These are phyloP conservation scores for Tolypocladium tundrense DNA, from an alignment of 2,329 filamentous ascomycete species.

Conservation along the genomic window DNA sequence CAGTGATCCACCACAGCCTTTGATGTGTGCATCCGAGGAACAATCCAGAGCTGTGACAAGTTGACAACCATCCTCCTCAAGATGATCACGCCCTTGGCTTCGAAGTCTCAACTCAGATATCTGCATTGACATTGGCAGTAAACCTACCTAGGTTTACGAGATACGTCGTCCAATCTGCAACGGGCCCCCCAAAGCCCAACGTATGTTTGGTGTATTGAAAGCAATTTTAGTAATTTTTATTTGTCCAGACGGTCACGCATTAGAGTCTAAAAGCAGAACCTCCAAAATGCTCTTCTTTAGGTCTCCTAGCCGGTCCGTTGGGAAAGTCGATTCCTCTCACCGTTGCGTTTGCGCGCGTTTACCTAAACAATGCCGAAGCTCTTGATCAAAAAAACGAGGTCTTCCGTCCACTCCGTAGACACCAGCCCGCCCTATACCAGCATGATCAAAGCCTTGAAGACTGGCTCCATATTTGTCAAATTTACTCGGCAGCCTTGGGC, in stretches of 20 bases:
- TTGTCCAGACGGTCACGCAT: slow-evolving; percentile 47
- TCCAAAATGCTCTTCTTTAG: slow-evolving; percentile 37
- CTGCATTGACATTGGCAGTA: neutral
- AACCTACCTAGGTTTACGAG: neutral
- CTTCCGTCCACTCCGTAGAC: slow-evolving; percentile 55
- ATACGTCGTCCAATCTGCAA: neutral
- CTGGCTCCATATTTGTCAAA: slow-evolving; percentile 15
- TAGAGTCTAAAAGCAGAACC: slow-evolving; percentile 46
- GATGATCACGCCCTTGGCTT: neutral
- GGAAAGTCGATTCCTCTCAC: slow-evolving; percentile 23
- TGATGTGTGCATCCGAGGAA: neutral
- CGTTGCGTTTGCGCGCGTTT: slow-evolving; percentile 30
- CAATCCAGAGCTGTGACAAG: neutral
- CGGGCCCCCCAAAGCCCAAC: neutral
- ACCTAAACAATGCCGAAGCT: slow-evolving; percentile 38
- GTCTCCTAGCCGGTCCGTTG: slow-evolving; percentile 27
- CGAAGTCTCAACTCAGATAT: neutral
- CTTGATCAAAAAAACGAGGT: slow-evolving; percentile 42
- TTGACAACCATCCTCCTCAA: neutral
- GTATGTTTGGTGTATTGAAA: slow-evolving; percentile 21
- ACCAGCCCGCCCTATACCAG: slow-evolving; percentile 42
- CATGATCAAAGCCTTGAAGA: slow-evolving; percentile 17
- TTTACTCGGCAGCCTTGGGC: slow-evolving; percentile 57
- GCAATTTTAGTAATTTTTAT: slow-evolving; percentile 41
- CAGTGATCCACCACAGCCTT: neutral